phyloP scores from a whole-genome alignment of 805 yeast genomes.

The Wickerhamomyces tratensis region DNA sequence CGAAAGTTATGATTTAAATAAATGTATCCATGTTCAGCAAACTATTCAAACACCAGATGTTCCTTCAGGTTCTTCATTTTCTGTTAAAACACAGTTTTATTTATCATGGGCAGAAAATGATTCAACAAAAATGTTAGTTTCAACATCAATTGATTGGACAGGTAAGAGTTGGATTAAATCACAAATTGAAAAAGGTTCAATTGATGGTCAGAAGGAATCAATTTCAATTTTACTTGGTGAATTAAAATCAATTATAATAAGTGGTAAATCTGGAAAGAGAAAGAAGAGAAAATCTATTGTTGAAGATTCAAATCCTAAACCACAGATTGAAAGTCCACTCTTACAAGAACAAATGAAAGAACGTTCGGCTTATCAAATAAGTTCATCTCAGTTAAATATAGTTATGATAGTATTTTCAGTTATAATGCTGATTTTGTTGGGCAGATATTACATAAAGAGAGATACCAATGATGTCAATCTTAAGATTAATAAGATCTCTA shows the following conservation, averaged over 20 bases:
- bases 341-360: neutral
- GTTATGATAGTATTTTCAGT: neutral
- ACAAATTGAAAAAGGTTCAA: constrained; percentile 66
- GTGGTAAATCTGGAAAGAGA: constrained; percentile 6
- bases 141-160: constrained; percentile 59
- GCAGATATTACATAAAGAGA: neutral
- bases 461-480: neutral
- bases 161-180: constrained; percentile 72
- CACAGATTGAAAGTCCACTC: neutral
- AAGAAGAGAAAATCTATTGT: constrained; percentile 7
- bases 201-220: constrained; percentile 64
- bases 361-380: neutral
- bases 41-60: constrained; percentile 62
- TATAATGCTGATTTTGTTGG: neutral
- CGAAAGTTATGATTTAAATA: constrained; percentile 36
- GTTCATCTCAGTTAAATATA: neutral
- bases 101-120: constrained; percentile 58
- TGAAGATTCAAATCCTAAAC: neutral
- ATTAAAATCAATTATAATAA: constrained; percentile 20
- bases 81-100: constrained; percentile 48
- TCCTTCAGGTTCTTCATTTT: constrained; percentile 63
- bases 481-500: constrained; percentile 3
- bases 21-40: constrained; percentile 35
- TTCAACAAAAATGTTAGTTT: constrained; percentile 40
- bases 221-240: constrained; percentile 35